phyloP scores from a whole-genome alignment of 2,329 filamentous ascomycete genomes.

The Cladosporium sphaerospermum region DNA sequence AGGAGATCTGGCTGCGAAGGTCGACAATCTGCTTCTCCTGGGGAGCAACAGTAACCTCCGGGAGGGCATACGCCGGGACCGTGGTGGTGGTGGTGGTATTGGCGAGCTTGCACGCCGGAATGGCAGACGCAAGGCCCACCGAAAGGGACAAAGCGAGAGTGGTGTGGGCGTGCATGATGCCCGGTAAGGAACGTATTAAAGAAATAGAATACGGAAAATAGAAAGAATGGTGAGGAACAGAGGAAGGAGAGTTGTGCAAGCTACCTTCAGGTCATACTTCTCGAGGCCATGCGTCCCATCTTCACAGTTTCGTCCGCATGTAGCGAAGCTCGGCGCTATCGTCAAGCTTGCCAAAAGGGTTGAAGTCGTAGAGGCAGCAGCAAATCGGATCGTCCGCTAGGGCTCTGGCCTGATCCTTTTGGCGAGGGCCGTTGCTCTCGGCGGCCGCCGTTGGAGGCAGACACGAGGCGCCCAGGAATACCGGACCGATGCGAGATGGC shows the following conservation, averaged over 20 bases:
- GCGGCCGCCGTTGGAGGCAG: neutral
- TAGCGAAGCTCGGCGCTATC: conserved; percentile 6
- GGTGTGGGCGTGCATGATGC: conserved; percentile 11
- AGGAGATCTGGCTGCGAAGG: conserved; percentile 4
- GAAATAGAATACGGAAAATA: neutral
- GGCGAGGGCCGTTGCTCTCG: neutral
- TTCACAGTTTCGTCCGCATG: conserved; percentile 2
- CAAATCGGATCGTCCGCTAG: conserved; percentile 1
- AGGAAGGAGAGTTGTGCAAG: neutral
- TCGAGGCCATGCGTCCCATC: neutral
- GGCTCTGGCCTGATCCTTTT: neutral
- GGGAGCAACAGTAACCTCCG: neutral
- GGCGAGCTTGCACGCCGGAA: neutral
- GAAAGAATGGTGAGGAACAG: neutral
- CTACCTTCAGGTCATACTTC: conserved; percentile 2
- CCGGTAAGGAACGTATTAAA: conserved; percentile 9
- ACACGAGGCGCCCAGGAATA: conserved; percentile 6
- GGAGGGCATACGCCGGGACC: neutral
- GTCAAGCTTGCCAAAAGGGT: neutral
- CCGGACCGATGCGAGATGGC: conserved; percentile 7
- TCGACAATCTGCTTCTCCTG: neutral
- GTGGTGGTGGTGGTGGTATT: conserved; percentile 1
- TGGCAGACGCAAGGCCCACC: conserved; percentile 1
- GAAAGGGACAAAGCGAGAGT: conserved; percentile 9
- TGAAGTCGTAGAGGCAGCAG: neutral